phyloP scores from a whole-genome alignment of 352 stramenopile species.

The Pythium periplocum region DNA sequence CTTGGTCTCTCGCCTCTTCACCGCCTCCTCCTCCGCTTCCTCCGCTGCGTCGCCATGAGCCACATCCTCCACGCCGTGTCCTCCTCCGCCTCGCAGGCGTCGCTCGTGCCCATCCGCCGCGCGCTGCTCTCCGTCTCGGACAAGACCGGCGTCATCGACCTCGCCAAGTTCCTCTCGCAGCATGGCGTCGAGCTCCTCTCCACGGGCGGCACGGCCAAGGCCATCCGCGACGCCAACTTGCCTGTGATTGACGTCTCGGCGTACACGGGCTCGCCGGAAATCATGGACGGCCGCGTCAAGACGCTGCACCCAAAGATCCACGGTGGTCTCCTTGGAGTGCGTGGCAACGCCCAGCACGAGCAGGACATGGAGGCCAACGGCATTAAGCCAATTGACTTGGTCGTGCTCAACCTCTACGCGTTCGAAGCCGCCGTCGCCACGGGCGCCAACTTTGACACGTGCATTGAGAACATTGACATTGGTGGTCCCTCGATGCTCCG shows the following conservation, averaged over 20 bases:
- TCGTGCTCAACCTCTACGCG: constrained; percentile 99
- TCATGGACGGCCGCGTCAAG: constrained; percentile 99
- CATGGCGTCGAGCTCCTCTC: constrained; percentile 96
- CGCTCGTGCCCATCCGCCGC: constrained; percentile 91
- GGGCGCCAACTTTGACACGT: constrained; percentile 94
- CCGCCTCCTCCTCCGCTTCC: constrained; percentile 6
- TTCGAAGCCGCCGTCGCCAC: constrained; percentile 97
- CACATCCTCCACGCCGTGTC: constrained; percentile 80
- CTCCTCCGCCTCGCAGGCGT: constrained; percentile 41
- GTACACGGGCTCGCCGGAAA: constrained; percentile 97
- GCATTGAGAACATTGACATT: constrained; percentile 99
- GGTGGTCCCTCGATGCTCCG: constrained; percentile 98
- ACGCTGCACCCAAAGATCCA: constrained; percentile 99
- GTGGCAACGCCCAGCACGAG: constrained; percentile 96
- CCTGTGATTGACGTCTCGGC: constrained; percentile 96
- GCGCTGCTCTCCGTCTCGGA: constrained; percentile 99
- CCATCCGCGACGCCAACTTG: constrained; percentile 92
- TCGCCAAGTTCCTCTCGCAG: constrained; percentile 91
- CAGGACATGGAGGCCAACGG: constrained; percentile 94
- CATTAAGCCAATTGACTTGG: constrained; percentile 98
- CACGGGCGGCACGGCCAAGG: constrained; percentile 97
- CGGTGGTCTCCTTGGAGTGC: constrained; percentile 96
- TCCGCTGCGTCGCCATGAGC: constrained; percentile 37
- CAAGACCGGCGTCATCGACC: constrained; percentile 97
- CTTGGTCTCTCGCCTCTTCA: neutral